phyloP scores from a whole-genome alignment of 495 filamentous ascomycete species.

The Saxophila tyrrhenica region DNA sequence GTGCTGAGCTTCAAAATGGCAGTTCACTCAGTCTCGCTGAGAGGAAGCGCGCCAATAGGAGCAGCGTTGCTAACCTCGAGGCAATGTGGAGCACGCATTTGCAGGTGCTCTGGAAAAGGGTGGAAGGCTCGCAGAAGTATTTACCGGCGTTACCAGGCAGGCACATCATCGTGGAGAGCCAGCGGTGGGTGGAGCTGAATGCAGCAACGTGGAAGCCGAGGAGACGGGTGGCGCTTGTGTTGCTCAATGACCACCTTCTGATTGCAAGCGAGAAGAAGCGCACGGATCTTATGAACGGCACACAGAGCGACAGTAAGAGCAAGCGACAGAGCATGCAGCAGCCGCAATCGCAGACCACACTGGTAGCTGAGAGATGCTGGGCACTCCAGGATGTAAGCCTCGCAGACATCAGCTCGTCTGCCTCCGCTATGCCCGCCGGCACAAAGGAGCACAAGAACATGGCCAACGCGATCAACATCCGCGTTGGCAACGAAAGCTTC shows the following conservation, averaged over 20 bases:
- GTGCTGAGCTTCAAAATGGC: slow-evolving; percentile 25
- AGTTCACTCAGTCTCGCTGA: slow-evolving; percentile 36
- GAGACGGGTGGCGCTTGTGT: slow-evolving; percentile 71
- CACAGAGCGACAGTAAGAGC: slow-evolving; percentile 24
- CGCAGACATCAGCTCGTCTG: slow-evolving; percentile 65
- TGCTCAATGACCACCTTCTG: slow-evolving; percentile 91
- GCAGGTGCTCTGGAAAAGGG: slow-evolving; percentile 78
- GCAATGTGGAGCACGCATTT: slow-evolving; percentile 89
- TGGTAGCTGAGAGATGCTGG: slow-evolving; percentile 92
- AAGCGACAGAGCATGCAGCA: slow-evolving; percentile 13
- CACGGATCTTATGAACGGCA: slow-evolving; percentile 53
- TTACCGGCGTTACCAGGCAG: slow-evolving; percentile 81
- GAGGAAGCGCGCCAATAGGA: slow-evolving; percentile 57
- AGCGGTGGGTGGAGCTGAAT: slow-evolving; percentile 89
- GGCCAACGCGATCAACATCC: slow-evolving; percentile 78
- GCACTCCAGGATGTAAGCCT: slow-evolving; percentile 87
- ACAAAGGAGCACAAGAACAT: slow-evolving; percentile 46
- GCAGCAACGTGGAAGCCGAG: slow-evolving; percentile 90
- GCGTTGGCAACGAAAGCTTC: slow-evolving; percentile 81
- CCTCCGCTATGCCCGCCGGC: slow-evolving; percentile 17
- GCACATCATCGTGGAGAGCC: slow-evolving; percentile 82
- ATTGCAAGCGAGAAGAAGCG: slow-evolving; percentile 88
- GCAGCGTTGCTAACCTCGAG: slow-evolving; percentile 87
- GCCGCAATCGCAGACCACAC: slow-evolving; percentile 44
- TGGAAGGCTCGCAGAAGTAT: slow-evolving; percentile 95